Base-by-base conservation (phyloP, 148 eudicot species). In the Camellia sinensis region DNA sequence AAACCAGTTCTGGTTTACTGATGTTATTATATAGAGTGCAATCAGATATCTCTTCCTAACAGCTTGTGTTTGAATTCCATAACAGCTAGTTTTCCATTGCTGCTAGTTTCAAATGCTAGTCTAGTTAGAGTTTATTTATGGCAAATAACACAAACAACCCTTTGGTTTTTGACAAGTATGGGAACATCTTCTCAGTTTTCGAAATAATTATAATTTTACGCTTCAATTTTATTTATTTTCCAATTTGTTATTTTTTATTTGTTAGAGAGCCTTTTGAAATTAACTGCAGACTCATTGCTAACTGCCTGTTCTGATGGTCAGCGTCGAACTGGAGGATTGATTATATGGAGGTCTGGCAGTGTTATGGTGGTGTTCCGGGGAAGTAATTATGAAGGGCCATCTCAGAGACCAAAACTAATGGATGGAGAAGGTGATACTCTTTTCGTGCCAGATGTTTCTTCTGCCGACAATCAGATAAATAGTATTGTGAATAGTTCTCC, bases 361-460 rank as follows among this genome's bases (percentile, higher is more conserved):
- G 99, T 96, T 68, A 96, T 96, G 99, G 92, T 93, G 87, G 99
- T 96, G 62, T 96, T 81, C 80, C 89, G 99, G 45, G 99, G 99
- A 82, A 79, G 67, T 72, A 91, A 92, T 81, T 96, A 96, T 81
- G 88, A 90, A 69, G 97, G 98, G 61, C 97, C 97, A 13, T 78
- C 84, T 73, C 83, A 88, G 60, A 81, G 85, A 63, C 73, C 87
- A 52, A 87, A 87, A 71, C 56, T 79, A 8, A 74, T 61, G 21
- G 82, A 71, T 60, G 64, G 71, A 63, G 91, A 83, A 71, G 70
- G 82, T 66, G 83, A 87, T 68, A 60, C 78, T 59, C 84, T 82
- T 81, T 89, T 87, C 76, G 75, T 89, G 66, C 87, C 97, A 43
- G 88, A 90, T 80, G 88, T 87, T 77, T 82, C 91, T 77, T 78